Conservation (phyloP, 352 stramenopile genomes). For the Globisporangium spinosum region DNA sequence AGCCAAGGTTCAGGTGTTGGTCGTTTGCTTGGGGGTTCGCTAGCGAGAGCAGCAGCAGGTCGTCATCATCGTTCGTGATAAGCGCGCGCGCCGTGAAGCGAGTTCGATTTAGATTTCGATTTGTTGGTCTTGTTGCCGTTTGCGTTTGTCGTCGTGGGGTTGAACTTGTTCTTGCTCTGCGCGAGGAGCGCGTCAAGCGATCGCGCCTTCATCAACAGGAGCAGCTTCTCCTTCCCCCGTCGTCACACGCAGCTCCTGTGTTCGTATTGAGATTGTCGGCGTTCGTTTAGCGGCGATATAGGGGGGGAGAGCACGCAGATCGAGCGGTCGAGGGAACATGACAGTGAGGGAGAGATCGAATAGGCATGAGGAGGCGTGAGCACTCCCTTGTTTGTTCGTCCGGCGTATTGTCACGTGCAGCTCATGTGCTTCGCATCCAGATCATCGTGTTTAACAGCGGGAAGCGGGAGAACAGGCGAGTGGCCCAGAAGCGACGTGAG, state of each 20-base stretch:
- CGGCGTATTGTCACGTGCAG: not conserved
- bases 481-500: not conserved
- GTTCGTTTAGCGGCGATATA: not conserved
- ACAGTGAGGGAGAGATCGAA: not conserved
- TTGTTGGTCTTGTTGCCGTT: constrained; percentile 15
- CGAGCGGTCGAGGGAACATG: not conserved
- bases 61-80: constrained; percentile 19
- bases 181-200: constrained; percentile 20
- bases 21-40: not conserved
- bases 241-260: constrained; percentile 19
- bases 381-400: too few species aligned
- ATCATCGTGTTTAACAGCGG: not conserved
- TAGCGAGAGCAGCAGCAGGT: not conserved
- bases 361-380: not conserved
- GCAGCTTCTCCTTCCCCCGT: constrained; percentile 26
- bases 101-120: constrained; percentile 3
- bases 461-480: not conserved
- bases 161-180: constrained; percentile 38
- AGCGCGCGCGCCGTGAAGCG: constrained; percentile 22
- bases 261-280: not conserved
- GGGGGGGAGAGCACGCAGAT: not conserved
- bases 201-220: constrained; percentile 26
- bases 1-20: constrained; percentile 31
- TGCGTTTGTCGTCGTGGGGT: constrained; percentile 20
- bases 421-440: not conserved